Evolutionary conservation across 345 rosid genomes (phyloP), one percentile per base, ranked within the genome.

Genomic region (Atalantia buxifolia): DNA sequence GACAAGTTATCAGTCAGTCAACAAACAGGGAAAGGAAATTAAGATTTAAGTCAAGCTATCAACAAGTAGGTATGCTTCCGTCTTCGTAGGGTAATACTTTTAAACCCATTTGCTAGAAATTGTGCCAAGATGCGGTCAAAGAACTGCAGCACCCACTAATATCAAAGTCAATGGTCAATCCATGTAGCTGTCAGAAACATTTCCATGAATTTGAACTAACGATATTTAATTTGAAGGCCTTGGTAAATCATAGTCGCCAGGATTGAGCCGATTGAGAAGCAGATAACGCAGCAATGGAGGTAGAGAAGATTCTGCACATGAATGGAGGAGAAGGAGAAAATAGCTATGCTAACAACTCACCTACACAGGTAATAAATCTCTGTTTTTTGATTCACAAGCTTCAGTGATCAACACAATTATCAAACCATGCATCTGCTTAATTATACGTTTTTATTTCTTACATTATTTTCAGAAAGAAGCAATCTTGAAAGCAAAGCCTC

Each of bases 341-440:
- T 5, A 76, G 83, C 62, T 77, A 81, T 48, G 72, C 77, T n/a
- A 76, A 59, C 14, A 81, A 81, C 64, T 81, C 78, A 16, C 57
- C 59, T 9, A 31, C 36, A 71, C 83, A 71, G 62, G 83, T 71
- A 3, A 9, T 14, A 38, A 9, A 14, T 30, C 16, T 19, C 28
- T 42, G 33, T 10, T 42, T 1, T 53, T 12, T 0, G 2, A 24
- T 31, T 61, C 33, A 9, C 65, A 24, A 60, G 14, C 28, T 60
- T 60, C 64, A 24, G 25, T 60, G 50, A 13, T 13, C 27, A 24
- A 8, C 27, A 60, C 1, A 24, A 1, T 9, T 24, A 24, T 24
- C 30, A 60, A 60, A 60, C 4, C 25, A 7, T 2, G 25, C 30
- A 9, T 60, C 12, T n/a, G 5, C 38, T 21, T 50, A 1, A 7